phyloP scores from a whole-genome alignment of 306 rosid species.

The Luffa aegyptiaca region DNA sequence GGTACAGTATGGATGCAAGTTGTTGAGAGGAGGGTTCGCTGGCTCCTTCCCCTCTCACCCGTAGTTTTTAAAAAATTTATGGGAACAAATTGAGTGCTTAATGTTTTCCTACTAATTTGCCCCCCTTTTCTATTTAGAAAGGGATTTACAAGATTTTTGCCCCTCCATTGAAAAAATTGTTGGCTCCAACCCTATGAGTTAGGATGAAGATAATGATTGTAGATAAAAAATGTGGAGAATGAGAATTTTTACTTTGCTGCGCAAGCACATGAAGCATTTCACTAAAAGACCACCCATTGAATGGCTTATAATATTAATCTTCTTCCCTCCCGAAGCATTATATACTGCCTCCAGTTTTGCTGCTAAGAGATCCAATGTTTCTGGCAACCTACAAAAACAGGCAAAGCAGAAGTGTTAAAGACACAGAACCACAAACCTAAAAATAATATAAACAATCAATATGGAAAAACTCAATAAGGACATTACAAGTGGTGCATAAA shows the following conservation, averaged over 20 bases:
- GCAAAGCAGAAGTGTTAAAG: conserved; percentile 1
- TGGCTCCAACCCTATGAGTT: neutral
- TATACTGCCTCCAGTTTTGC: conserved; percentile 54
- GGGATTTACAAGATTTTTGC: neutral
- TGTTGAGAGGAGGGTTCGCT: neutral
- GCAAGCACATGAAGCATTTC: conserved; percentile 90
- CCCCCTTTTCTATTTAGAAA: neutral
- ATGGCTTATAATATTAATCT: conserved; percentile 80
- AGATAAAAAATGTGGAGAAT: neutral
- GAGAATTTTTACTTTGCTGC: conserved; percentile 47
- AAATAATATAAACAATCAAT: neutral
- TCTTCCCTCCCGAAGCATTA: conserved; percentile 80
- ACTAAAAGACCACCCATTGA: conserved; percentile 97
- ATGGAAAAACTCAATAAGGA: neutral
- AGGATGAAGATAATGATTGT: conserved; percentile 11
- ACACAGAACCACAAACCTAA: neutral
- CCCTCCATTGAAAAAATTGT: neutral
- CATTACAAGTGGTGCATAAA: neutral
- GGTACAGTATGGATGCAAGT: neutral
- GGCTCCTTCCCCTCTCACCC: neutral
- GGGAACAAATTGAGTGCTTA: neutral
- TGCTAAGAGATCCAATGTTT: conserved; percentile 69
- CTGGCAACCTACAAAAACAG: conserved; percentile 56
- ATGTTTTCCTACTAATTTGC: neutral
- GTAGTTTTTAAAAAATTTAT: neutral